These are phyloP conservation scores for Torrubiella hemipterigena DNA, from an alignment of 2,329 filamentous ascomycete genomes.

Conservation along the genomic window DNA sequence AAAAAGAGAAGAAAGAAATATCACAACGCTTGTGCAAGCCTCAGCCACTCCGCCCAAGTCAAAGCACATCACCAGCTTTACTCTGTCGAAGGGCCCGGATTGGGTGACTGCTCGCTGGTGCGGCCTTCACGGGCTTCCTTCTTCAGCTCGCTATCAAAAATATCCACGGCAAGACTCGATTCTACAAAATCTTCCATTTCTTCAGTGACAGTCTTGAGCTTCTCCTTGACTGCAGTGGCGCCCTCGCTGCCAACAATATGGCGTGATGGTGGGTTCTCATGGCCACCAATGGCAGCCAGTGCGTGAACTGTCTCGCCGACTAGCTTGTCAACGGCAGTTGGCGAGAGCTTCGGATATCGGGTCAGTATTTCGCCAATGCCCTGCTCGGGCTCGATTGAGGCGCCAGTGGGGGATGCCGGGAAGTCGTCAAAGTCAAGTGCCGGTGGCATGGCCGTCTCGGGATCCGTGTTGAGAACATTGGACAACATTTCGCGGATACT, in stretches of 20 bases:
- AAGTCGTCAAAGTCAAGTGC: conserved; percentile 14
- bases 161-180: conserved; percentile 75
- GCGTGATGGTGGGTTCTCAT: conserved; percentile 87
- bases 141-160: conserved; percentile 46
- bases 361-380: conserved; percentile 38
- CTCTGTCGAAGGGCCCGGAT: conserved; percentile 13
- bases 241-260: conserved; percentile 92
- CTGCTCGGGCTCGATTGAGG: conserved; percentile 19
- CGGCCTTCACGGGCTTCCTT: conserved; percentile 35
- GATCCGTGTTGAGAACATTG: conserved; percentile 65
- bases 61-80: conserved; percentile 15
- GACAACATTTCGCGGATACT: conserved; percentile 73
- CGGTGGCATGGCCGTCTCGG: conserved; percentile 42
- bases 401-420: conserved; percentile 18
- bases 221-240: conserved; percentile 81
- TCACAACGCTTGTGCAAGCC: too few species aligned
- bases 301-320: conserved; percentile 86
- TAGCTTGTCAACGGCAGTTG: conserved; percentile 56
- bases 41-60: too few species aligned
- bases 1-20: too few species aligned
- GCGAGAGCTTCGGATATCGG: conserved; percentile 63
- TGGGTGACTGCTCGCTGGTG: conserved; percentile 13
- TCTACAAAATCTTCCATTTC: conserved; percentile 95
- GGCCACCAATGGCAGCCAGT: conserved; percentile 81
- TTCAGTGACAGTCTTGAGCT: conserved; percentile 90